Evolutionary conservation across 106 monocot genomes (phyloP).

Genomic region (Dactylorhiza incarnata): DNA sequence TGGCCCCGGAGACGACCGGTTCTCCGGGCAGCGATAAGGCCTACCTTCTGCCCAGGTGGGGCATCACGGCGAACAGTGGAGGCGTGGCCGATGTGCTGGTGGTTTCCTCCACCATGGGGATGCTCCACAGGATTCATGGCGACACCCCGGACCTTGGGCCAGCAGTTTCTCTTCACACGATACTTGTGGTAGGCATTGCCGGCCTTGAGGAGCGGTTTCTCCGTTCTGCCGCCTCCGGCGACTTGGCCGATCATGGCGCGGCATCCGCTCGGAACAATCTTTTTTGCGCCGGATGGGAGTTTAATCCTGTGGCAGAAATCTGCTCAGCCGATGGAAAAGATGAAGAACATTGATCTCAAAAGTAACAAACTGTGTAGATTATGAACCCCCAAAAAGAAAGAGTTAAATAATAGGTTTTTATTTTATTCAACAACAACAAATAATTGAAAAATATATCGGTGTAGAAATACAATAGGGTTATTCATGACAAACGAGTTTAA

Average conservation of each 20-base stretch:
- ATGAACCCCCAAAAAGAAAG: too few species aligned
- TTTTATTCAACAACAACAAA: too few species aligned
- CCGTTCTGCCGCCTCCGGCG: conserved; percentile 25
- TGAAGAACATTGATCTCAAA: too few species aligned
- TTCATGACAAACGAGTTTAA: too few species aligned
- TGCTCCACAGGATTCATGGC: conserved; percentile 51
- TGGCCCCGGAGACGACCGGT: not conserved
- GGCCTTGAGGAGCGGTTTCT: conserved; percentile 27
- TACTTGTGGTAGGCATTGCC: conserved; percentile 45
- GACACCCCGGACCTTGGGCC: conserved; percentile 69
- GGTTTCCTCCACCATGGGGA: conserved; percentile 52
- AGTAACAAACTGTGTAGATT: too few species aligned
- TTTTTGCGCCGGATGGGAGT: too few species aligned
- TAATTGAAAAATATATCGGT: too few species aligned
- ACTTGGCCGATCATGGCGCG: conserved; percentile 23
- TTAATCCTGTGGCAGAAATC: too few species aligned
- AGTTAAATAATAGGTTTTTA: too few species aligned
- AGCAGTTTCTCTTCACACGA: conserved; percentile 61
- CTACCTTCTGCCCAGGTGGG: conserved; percentile 47
- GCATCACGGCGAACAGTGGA: conserved; percentile 49
- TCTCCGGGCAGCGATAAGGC: conserved; percentile 50
- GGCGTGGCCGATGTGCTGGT: conserved; percentile 53
- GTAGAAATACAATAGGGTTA: too few species aligned
- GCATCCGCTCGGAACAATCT: conserved; percentile 5
- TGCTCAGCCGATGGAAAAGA: too few species aligned